These are phyloP conservation scores for Nicotiana benthamiana DNA, from an alignment of 257 asterid species.

Conservation along the genomic window DNA sequence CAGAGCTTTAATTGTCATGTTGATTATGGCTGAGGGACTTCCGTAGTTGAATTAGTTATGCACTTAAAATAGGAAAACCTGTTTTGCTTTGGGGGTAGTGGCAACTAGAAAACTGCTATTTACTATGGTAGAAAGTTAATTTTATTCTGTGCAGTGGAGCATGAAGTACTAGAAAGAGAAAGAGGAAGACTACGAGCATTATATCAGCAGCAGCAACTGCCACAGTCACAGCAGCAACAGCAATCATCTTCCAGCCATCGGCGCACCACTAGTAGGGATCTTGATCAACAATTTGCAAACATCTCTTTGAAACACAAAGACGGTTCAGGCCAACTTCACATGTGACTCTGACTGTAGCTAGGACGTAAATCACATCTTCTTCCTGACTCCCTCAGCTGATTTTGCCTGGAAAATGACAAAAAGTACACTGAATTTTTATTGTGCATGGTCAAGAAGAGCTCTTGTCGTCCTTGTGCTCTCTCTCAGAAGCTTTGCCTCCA, in stretches of 20 bases:
- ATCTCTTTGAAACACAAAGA: constrained; percentile 68
- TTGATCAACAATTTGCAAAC: constrained; percentile 57
- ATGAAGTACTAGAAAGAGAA: constrained; percentile 84
- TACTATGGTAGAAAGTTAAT: neutral
- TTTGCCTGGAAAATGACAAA: constrained; percentile 20
- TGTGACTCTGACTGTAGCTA: constrained; percentile 28
- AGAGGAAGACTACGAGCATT: constrained; percentile 57
- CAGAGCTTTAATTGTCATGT: neutral
- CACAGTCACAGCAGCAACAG: neutral
- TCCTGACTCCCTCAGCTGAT: constrained; percentile 27
- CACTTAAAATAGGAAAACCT: neutral
- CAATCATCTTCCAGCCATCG: constrained; percentile 20
- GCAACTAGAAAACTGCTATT: neutral
- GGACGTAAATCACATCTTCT: constrained; percentile 16
- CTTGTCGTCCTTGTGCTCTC: constrained; percentile 10
- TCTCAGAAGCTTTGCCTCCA: neutral
- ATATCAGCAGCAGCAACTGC: constrained; percentile 47
- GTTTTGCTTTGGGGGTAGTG: neutral
- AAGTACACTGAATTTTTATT: constrained; percentile 1
- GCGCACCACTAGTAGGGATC: constrained; percentile 63
- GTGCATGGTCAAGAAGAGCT: constrained; percentile 13
- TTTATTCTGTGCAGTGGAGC: constrained; percentile 63
- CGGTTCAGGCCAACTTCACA: constrained; percentile 51
- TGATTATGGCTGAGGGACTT: neutral
- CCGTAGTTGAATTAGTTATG: neutral